Percentiles rank a stretch among this genome's conserved stretches.
These are phyloP conservation scores for Pestalotiopsis sp. DNA, from an alignment of 2,329 filamentous ascomycete species.

Conservation along the genomic window DNA sequence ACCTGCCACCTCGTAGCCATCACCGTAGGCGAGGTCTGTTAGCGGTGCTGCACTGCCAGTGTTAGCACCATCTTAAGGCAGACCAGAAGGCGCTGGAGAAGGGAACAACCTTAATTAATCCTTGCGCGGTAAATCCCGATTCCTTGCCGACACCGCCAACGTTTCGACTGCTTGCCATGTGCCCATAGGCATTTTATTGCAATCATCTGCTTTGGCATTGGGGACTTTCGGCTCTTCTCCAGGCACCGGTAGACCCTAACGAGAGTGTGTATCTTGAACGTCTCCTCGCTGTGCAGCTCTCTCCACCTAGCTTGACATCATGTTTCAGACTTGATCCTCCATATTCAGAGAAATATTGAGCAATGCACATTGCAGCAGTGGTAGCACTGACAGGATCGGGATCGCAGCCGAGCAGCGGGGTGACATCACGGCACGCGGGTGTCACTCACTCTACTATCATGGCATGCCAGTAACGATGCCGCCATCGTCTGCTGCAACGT, in stretches of 20 bases:
- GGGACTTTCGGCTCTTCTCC: not conserved
- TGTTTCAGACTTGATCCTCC: not conserved
- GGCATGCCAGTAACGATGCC: not conserved
- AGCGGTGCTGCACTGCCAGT: not conserved
- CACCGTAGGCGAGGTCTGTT: not conserved
- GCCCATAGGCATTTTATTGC: no score
- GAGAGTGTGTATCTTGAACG: not conserved
- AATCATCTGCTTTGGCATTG: not conserved
- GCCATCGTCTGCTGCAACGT: not conserved
- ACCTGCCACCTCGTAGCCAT: not conserved
- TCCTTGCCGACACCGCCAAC: not conserved
- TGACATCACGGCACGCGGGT: not conserved
- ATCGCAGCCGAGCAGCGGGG: not conserved
- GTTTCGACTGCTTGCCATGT: not conserved
- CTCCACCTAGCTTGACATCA: not conserved
- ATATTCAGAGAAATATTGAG: not conserved
- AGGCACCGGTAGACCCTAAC: not conserved
- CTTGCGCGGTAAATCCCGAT: not conserved
- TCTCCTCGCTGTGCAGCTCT: not conserved
- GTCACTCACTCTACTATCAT: not conserved
- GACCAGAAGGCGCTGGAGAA: not conserved
- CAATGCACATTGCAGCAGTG: not conserved
- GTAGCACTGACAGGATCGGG: not conserved
- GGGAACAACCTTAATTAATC: slow-evolving; percentile 3
- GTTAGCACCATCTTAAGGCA: not conserved